Conservation (phyloP, 352 stramenopile genomes). For the Phytophthora agathidicida region DNA sequence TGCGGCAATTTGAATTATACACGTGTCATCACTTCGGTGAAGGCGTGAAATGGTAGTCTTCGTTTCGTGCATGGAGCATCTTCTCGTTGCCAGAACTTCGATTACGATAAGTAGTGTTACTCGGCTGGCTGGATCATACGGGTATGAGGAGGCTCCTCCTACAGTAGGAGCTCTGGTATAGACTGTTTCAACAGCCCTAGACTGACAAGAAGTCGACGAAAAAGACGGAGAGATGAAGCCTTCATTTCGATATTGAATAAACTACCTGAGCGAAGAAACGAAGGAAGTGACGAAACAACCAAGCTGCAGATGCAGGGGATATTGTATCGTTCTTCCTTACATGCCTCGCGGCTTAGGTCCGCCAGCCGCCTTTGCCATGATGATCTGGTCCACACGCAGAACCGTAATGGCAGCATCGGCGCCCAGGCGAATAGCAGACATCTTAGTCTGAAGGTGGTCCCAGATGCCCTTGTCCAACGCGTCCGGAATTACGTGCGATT, state of each 20-base stretch:
- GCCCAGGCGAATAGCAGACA: slow-evolving; percentile 96
- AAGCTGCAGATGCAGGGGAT: slow-evolving; percentile 33
- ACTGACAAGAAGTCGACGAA: no score
- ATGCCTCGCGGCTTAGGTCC: slow-evolving; percentile 92
- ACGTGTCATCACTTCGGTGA: no score
- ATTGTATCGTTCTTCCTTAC: slow-evolving; percentile 47
- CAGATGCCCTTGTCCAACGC: slow-evolving; percentile 80
- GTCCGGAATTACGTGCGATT: slow-evolving; percentile 85
- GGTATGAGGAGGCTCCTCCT: no score
- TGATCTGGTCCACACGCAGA: slow-evolving; percentile 99
- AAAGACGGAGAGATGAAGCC: slow-evolving; percentile 31
- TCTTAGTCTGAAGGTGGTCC: slow-evolving; percentile 97
- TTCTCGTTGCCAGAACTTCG: no score
- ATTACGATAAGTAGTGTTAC: no score
- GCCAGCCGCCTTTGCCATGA: slow-evolving; percentile 98
- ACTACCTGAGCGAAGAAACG: slow-evolving; percentile 55
- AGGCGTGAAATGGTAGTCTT: no score
- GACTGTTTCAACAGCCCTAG: no score
- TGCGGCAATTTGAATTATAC: no score
- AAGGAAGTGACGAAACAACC: slow-evolving; percentile 33
- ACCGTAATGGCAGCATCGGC: slow-evolving; percentile 98
- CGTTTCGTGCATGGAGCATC: no score
- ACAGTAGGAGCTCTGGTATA: no score
- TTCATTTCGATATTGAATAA: slow-evolving; percentile 70
- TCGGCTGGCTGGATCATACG: no score